Evolutionary conservation across 768 basidiomycete genomes (phyloP), one percentile per base, ranked within the genome.

Genomic region (Piloderma croceum): DNA sequence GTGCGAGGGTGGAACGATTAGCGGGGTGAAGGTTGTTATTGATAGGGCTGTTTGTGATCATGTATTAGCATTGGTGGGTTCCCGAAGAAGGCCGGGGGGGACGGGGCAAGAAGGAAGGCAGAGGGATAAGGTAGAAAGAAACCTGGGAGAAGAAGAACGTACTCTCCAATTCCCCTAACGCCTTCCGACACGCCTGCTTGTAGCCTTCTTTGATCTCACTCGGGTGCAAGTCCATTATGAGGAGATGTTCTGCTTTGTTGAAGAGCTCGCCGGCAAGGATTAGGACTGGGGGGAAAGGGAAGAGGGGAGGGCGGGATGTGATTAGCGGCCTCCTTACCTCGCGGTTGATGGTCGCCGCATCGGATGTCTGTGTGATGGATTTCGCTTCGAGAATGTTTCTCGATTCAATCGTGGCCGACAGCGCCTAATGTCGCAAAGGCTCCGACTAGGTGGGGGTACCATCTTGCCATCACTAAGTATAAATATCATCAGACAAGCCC

Each of bases 301-400:
- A n/a, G n/a, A n/a, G n/a, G 68, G n/a, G 98, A 71, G 60, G 98
- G 98, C 23, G 93, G 96, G 5, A 94, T 96, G 1, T 96, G 96
- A 63, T 99, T 96, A 13, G 97, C 91, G 42, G 98, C 91, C 59
- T 99, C 96, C n/a, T n/a, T 57, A 98, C 83, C 68, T 99, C 96
- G 49, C 85, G 77, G 56, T 98, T 91, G 64, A 99, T 98, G 43
- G 94, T 98, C 10, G 96, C 96, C 7, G 96, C 94, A 77, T 99
- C 94, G 35, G 91, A 94, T 24, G 96, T 99, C n/a, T n/a, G n/a
- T n/a, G n/a, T n/a, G n/a, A n/a, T n/a, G n/a, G n/a, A n/a, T n/a
- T n/a, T n/a, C n/a, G n/a, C n/a, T n/a, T n/a, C n/a, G n/a, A n/a
- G n/a, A n/a, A n/a, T n/a, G n/a, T n/a, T n/a, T n/a, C n/a, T n/a